Conservation (phyloP, 306 rosid genomes). For the Citrullus amarus region DNA sequence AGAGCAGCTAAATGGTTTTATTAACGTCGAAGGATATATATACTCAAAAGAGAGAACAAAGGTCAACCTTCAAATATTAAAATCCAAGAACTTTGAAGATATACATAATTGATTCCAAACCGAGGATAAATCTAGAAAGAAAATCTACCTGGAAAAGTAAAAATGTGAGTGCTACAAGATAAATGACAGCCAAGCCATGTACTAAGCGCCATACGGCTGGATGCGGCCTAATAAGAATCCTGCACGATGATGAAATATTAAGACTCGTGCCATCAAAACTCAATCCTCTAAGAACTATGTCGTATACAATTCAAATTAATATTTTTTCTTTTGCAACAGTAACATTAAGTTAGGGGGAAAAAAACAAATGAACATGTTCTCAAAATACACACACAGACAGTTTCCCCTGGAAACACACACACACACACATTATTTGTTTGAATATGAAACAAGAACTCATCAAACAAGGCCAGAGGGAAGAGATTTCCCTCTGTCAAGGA, state of each 20-base stretch:
- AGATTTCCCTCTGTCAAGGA: not conserved
- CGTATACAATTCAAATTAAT: not conserved
- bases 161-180: slow-evolving; percentile 89
- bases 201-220: slow-evolving; percentile 99
- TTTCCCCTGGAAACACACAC: not conserved
- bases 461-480: not conserved
- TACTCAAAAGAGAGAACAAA: not conserved
- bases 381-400: not conserved
- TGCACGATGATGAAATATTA: slow-evolving; percentile 17
- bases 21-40: not conserved
- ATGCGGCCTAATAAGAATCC: slow-evolving; percentile 96
- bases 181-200: slow-evolving; percentile 96
- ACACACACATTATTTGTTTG: not conserved
- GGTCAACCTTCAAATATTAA: not conserved
- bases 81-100: not conserved
- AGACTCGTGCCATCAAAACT: not conserved
- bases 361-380: not conserved
- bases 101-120: not conserved
- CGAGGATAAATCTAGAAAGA: not conserved
- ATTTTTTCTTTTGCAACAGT: too few relatives aligned
- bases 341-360: not conserved
- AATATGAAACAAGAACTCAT: not conserved
- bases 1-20: not conserved
- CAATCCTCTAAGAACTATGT: not conserved
- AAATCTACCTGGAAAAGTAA: slow-evolving; percentile 78